phyloP scores from a whole-genome alignment of 1,284 basidiomycete species.

The Austroboletus niveus region DNA sequence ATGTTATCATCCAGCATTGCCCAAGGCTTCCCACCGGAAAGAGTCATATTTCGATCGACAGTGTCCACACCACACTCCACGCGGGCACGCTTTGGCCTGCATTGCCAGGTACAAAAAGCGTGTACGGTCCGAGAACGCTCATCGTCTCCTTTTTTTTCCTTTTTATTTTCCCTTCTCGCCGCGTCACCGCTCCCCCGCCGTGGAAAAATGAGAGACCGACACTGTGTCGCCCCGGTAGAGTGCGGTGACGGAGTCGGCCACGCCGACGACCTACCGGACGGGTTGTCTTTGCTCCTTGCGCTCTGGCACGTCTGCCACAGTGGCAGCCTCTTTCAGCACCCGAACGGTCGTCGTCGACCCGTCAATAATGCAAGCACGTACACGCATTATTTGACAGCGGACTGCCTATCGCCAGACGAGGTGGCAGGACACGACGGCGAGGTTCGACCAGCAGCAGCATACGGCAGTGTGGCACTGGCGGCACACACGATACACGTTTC shows the following conservation, averaged over 20 bases:
- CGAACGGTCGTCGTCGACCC: background rate
- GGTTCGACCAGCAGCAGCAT: too few species aligned
- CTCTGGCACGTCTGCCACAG: background rate
- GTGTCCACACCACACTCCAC: background rate
- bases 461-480: too few species aligned
- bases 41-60: background rate
- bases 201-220: background rate
- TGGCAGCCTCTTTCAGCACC: background rate
- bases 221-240: background rate
- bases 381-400: too few species aligned
- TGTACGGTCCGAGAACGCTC: too few species aligned
- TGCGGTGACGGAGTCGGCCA: background rate
- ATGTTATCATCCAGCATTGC: background rate
- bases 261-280: background rate
- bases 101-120: conserved; percentile 3
- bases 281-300: background rate
- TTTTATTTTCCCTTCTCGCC: background rate
- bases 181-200: too few species aligned
- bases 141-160: background rate
- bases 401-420: too few species aligned
- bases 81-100: background rate
- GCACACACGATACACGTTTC: background rate
- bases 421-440: too few species aligned
- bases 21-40: too few species aligned
- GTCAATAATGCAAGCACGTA: background rate